Evolutionary conservation across 2,329 filamentous ascomycete species (phyloP).

Genomic region (Ramichloridium luteum): DNA sequence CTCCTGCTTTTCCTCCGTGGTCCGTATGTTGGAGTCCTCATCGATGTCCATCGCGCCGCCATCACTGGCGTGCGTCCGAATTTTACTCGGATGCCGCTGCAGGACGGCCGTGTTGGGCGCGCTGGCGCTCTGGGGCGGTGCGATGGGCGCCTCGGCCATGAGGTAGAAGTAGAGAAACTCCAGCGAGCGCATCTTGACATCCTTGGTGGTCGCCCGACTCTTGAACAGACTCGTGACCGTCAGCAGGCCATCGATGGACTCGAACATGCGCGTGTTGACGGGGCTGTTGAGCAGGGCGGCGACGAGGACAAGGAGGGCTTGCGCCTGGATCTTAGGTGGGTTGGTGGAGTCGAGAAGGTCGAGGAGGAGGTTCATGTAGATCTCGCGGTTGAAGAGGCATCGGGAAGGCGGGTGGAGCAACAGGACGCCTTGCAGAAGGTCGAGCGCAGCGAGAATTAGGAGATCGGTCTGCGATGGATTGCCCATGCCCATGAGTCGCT

Average conservation of each 20-base stretch:
- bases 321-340: slow-evolving; percentile 81
- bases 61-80: slow-evolving; percentile 23
- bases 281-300: slow-evolving; percentile 78
- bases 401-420: slow-evolving; percentile 85
- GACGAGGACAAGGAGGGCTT: slow-evolving; percentile 80
- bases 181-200: slow-evolving; percentile 90
- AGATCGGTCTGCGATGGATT: slow-evolving; percentile 74
- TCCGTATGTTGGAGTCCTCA: slow-evolving; percentile 39
- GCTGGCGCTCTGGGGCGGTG: slow-evolving; percentile 11
- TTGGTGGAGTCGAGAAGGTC: slow-evolving; percentile 86
- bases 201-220: slow-evolving; percentile 67
- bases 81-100: slow-evolving; percentile 18
- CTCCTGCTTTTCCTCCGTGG: slow-evolving; percentile 70
- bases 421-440: slow-evolving; percentile 77
- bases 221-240: slow-evolving; percentile 91
- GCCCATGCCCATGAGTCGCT: slow-evolving; percentile 71
- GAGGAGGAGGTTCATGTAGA: slow-evolving; percentile 93
- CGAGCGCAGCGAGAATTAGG: slow-evolving; percentile 75
- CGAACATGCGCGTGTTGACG: slow-evolving; percentile 80
- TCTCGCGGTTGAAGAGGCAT: slow-evolving; percentile 72
- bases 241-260: slow-evolving; percentile 79
- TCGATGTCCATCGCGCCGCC: slow-evolving; percentile 25
- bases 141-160: slow-evolving; percentile 66
- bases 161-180: slow-evolving; percentile 98
- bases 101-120: slow-evolving; percentile 19